phyloP scores from a whole-genome alignment of 2,329 filamentous ascomycete species.

The Pseudogymnoascus sp. region DNA sequence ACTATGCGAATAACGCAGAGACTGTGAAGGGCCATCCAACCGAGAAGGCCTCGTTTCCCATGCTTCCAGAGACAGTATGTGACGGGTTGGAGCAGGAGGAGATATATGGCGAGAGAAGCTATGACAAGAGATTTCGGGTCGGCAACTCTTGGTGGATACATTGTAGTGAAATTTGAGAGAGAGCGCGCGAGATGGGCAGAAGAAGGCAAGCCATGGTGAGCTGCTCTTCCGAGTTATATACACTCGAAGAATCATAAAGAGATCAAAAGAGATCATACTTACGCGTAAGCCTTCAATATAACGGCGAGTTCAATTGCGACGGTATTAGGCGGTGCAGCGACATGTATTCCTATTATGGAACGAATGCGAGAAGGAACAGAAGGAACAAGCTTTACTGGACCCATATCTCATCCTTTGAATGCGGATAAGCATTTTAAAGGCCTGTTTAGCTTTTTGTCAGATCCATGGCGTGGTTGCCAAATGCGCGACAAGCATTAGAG shows the following conservation, averaged over 20 bases:
- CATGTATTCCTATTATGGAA: not conserved
- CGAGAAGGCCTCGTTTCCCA: slow-evolving; percentile 11
- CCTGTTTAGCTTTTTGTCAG: not conserved
- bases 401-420: not conserved
- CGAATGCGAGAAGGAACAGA: not conserved
- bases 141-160: not conserved
- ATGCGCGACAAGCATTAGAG: not conserved
- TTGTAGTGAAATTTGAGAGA: not conserved
- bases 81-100: slow-evolving; percentile 9
- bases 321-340: not conserved
- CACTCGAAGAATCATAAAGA: not conserved
- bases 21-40: slow-evolving; percentile 10
- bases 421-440: not conserved
- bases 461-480: not conserved
- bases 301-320: not conserved
- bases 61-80: slow-evolving; percentile 13
- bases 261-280: not conserved
- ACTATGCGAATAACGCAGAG: not conserved
- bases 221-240: not conserved
- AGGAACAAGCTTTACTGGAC: not conserved
- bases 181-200: not conserved
- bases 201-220: not conserved
- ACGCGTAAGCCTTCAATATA: not conserved
- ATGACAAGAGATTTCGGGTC: not conserved
- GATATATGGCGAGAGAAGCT: slow-evolving; percentile 10